phyloP scores from a whole-genome alignment of 345 rosid species.

The Bruguiera gymnorhiza region DNA sequence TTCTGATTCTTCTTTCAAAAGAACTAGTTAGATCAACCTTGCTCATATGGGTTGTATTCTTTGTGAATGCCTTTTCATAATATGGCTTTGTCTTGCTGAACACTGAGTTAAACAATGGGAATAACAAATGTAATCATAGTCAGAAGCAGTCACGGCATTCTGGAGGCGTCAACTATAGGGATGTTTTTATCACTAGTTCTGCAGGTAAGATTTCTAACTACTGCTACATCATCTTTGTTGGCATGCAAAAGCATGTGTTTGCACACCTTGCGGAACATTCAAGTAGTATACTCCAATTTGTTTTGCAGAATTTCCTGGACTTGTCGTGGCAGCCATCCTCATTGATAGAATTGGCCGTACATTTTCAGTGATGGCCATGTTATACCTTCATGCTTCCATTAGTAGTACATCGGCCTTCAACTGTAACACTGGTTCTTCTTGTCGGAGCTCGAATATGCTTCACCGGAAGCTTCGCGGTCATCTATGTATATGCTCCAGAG shows the following conservation, averaged over 20 bases:
- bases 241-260: too few species aligned
- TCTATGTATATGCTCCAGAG: slow-evolving; percentile 89
- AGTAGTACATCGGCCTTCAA: slow-evolving; percentile 50
- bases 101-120: slow-evolving; percentile 65
- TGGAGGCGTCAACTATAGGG: slow-evolving; percentile 50
- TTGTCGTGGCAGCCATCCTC: slow-evolving; percentile 60
- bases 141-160: slow-evolving; percentile 25
- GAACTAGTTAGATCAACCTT: slow-evolving; percentile 55
- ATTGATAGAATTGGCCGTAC: slow-evolving; percentile 84
- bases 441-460: slow-evolving; percentile 86
- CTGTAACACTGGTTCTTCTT: slow-evolving; percentile 63
- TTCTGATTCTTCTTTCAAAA: slow-evolving; percentile 64
- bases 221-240: neutral
- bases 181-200: slow-evolving; percentile 70
- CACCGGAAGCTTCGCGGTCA: slow-evolving; percentile 62
- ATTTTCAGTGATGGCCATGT: slow-evolving; percentile 69
- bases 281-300: slow-evolving; percentile 19
- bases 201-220: slow-evolving; percentile 49
- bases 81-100: slow-evolving; percentile 89
- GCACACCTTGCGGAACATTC: too few species aligned
- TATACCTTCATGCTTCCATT: slow-evolving; percentile 72
- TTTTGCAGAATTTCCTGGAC: slow-evolving; percentile 77
- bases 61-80: slow-evolving; percentile 85
- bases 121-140: slow-evolving; percentile 36
- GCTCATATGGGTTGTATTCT: slow-evolving; percentile 79